A percentile compares a stretch with the other conserved stretches of the same genome.
These are phyloP conservation scores for Boletellus ananas DNA, from an alignment of 768 basidiomycete species.

Conservation along the genomic window DNA sequence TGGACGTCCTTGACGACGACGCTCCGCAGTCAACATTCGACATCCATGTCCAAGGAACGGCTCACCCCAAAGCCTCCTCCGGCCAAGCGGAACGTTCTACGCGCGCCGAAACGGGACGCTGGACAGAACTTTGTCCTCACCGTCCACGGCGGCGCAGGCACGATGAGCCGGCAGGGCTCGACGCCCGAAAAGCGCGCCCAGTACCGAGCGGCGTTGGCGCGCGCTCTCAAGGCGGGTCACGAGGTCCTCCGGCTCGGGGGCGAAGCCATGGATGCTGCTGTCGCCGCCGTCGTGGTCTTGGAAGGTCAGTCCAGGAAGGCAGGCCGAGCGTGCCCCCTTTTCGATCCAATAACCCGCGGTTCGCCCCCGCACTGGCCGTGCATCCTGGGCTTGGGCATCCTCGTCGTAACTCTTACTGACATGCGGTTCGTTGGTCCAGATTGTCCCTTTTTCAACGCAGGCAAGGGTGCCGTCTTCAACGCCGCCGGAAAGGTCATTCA, in stretches of 20 bases:
- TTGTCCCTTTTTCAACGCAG: conserved; percentile 73
- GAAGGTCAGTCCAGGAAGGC: conserved; percentile 70
- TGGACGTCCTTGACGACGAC: too few relatives aligned
- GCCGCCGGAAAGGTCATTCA: conserved; percentile 61
- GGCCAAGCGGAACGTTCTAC: too few relatives aligned
- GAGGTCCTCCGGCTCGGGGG: conserved; percentile 61
- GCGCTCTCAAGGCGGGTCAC: conserved; percentile 60
- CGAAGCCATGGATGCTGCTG: conserved; percentile 79
- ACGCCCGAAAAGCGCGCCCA: conserved; percentile 57
- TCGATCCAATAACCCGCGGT: too few relatives aligned
- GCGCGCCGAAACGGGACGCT: conserved; percentile 1
- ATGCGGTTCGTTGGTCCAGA: conserved; percentile 38
- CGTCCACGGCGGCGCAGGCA: conserved; percentile 80
- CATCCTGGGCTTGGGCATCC: too few relatives aligned
- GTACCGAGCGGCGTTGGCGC: conserved; percentile 53
- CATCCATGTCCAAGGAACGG: too few relatives aligned
- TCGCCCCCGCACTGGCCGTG: too few relatives aligned
- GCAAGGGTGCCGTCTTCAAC: conserved; percentile 82
- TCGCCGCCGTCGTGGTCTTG: conserved; percentile 67
- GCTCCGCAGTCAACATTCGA: too few relatives aligned
- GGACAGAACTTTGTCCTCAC: conserved; percentile 45
- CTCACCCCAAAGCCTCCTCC: too few relatives aligned
- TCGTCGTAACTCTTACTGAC: too few relatives aligned
- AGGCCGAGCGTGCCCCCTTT: too few relatives aligned
- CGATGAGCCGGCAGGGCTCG: conserved; percentile 52